These are phyloP conservation scores for Onygena corvina DNA, from an alignment of 2,329 filamentous ascomycete genomes.

Conservation along the genomic window DNA sequence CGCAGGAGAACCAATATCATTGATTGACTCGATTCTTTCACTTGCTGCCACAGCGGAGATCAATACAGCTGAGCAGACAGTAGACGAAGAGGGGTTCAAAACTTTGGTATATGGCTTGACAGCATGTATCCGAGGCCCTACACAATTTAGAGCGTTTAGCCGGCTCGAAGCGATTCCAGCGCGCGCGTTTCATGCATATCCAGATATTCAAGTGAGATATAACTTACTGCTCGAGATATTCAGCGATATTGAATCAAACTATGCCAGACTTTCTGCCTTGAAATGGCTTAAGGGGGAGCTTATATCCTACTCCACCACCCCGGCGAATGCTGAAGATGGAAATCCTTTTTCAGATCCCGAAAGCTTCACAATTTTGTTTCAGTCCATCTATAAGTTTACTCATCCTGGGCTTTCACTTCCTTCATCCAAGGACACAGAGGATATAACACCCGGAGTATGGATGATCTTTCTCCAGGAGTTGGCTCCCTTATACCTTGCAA, in stretches of 20 bases:
- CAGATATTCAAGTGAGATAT: conserved; percentile 40
- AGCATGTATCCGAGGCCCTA: conserved; percentile 23
- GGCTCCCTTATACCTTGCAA: conserved; percentile 41
- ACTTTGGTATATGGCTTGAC: conserved; percentile 40
- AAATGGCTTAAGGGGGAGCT: conserved; percentile 51
- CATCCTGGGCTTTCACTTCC: conserved; percentile 17
- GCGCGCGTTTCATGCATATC: conserved; percentile 39
- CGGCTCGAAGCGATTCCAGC: conserved; percentile 29
- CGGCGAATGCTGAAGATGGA: neutral
- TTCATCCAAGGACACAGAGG: conserved; percentile 19
- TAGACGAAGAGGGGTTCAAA: conserved; percentile 42
- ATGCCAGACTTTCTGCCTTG: conserved; percentile 46
- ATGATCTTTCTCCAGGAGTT: conserved; percentile 40
- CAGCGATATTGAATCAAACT: conserved; percentile 42
- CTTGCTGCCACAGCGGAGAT: conserved; percentile 42
- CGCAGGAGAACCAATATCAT: conserved; percentile 31
- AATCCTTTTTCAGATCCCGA: conserved; percentile 25
- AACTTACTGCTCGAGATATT: conserved; percentile 45
- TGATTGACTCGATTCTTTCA: conserved; percentile 44
- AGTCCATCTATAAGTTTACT: conserved; percentile 36
- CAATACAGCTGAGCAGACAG: conserved; percentile 29
- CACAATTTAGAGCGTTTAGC: conserved; percentile 25
- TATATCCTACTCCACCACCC: neutral
- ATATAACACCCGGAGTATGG: conserved; percentile 21
- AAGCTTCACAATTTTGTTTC: conserved; percentile 35